These are phyloP conservation scores for Globomyces sp. DNA, from an alignment of 371 early-diverging fungal species.

Conservation along the genomic window DNA sequence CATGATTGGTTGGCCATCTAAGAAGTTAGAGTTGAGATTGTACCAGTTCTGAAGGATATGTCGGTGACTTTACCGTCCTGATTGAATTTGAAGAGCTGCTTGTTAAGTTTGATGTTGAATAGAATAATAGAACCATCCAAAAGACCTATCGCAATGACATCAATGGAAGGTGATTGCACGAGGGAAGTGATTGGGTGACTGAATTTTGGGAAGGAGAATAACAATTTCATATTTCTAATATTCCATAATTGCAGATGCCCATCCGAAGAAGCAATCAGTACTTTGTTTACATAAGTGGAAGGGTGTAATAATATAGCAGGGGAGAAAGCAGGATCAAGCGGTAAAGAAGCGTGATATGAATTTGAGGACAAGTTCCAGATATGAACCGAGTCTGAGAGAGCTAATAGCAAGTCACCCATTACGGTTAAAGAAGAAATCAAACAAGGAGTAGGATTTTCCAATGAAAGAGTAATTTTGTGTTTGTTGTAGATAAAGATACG, in stretches of 20 bases:
- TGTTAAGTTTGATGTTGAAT: constrained; percentile 77
- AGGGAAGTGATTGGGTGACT: constrained; percentile 74
- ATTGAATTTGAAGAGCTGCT: constrained; percentile 66
- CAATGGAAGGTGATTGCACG: constrained; percentile 85
- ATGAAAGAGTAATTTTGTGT: constrained; percentile 48
- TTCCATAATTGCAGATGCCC: constrained; percentile 94
- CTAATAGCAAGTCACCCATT: too few relatives aligned
- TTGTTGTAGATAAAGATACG: constrained; percentile 29
- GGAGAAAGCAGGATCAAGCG: too few relatives aligned
- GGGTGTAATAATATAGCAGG: constrained; percentile 89
- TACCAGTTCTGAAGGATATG: constrained; percentile 76
- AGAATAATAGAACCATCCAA: constrained; percentile 83
- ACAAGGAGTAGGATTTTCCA: too few relatives aligned
- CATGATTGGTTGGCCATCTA: constrained; percentile 81
- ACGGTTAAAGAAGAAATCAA: too few relatives aligned
- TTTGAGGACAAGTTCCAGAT: too few relatives aligned
- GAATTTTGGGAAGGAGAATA: constrained; percentile 74
- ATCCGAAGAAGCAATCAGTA: constrained; percentile 80
- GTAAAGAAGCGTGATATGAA: too few relatives aligned
- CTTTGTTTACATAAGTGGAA: constrained; percentile 93
- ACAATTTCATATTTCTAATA: constrained; percentile 67
- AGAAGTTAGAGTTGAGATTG: background rate
- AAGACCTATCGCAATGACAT: constrained; percentile 88
- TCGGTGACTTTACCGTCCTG: constrained; percentile 88
- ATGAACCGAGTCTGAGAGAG: too few relatives aligned